Conservation (phyloP, 2,329 filamentous ascomycete genomes). For the Alternaria dauci region DNA sequence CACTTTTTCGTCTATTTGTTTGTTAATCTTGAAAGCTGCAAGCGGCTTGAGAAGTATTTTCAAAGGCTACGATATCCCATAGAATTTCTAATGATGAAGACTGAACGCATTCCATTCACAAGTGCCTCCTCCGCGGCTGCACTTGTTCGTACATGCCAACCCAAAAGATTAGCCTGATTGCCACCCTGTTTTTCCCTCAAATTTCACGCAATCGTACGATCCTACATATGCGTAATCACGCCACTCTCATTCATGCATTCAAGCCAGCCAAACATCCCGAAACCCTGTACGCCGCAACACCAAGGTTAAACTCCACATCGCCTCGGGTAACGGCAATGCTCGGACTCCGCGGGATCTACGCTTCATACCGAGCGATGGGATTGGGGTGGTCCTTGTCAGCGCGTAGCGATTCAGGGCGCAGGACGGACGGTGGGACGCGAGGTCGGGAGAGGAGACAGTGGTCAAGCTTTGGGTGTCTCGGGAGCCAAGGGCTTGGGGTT, state of each 20-base stretch:
- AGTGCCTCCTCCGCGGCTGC: neutral
- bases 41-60: constrained; percentile 10
- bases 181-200: neutral
- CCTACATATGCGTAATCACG: constrained; percentile 4
- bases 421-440: constrained; percentile 3
- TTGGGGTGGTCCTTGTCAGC: neutral
- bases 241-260: constrained; percentile 18
- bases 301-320: neutral
- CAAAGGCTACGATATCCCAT: constrained; percentile 14
- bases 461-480: constrained; percentile 35
- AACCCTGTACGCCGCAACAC: constrained; percentile 13
- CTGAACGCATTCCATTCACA: neutral
- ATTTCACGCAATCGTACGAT: neutral
- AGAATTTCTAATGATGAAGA: constrained; percentile 6
- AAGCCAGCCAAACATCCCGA: constrained; percentile 19
- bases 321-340: constrained; percentile 2
- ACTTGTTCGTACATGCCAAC: neutral
- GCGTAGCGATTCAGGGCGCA: neutral
- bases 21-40: constrained; percentile 12
- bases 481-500: constrained; percentile 27
- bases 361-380: neutral
- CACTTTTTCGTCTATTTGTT: neutral
- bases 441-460: neutral
- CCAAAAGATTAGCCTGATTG: neutral
- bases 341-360: neutral